Evolutionary conservation across 495 filamentous ascomycete species (phyloP).

Genomic region (Penicillium paradoxum): DNA sequence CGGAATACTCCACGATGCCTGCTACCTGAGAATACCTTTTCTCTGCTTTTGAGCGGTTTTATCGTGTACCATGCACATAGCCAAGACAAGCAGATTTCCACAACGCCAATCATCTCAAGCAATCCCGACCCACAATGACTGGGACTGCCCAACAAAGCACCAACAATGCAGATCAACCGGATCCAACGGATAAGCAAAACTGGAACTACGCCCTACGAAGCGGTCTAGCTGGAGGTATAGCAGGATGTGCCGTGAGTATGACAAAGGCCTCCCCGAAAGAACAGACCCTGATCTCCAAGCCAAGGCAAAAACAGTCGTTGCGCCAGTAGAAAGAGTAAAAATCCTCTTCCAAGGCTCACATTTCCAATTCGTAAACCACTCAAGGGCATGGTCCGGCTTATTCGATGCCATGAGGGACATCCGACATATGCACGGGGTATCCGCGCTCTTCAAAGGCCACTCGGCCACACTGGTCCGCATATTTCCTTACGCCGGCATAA

Average conservation of each 20-base stretch:
- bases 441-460: slow-evolving; percentile 71
- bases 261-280: neutral
- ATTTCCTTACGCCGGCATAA: slow-evolving; percentile 92
- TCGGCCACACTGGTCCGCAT: slow-evolving; percentile 85
- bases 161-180: neutral
- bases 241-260: slow-evolving; percentile 70
- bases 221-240: slow-evolving; percentile 76
- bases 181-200: neutral
- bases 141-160: neutral
- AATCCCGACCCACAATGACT: neutral
- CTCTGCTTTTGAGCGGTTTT: neutral
- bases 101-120: neutral
- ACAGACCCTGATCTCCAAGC: neutral
- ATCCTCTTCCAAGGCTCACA: slow-evolving; percentile 93
- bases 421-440: neutral
- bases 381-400: slow-evolving; percentile 76
- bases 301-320: slow-evolving; percentile 83
- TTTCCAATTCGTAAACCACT: slow-evolving; percentile 82
- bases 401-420: neutral
- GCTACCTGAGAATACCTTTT: neutral
- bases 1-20: too few species aligned
- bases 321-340: slow-evolving; percentile 89
- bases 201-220: slow-evolving; percentile 43
- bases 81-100: neutral
- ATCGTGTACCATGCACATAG: neutral